Evolutionary conservation across 2,329 filamentous ascomycete species (phyloP), one percentile per base, ranked within the genome.

Genomic region (Apiospora aurea): DNA sequence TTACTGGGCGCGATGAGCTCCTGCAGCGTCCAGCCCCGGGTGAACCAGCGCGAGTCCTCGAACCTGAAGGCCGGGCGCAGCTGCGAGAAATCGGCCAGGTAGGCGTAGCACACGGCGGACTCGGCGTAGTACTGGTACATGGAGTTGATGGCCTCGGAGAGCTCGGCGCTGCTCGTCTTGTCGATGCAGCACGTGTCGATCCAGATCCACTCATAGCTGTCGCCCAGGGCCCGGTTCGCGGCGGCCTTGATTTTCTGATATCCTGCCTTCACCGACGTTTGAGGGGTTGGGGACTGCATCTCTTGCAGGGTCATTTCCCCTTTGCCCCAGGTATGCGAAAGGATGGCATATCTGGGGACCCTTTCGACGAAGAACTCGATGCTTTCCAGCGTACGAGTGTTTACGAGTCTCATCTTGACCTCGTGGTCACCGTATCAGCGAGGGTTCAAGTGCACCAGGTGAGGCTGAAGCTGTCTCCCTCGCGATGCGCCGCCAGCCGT

Each of bases 1-100:
- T 71, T 49, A 7, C 6, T n/a, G 18, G 70, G 66, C 13, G 70
- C 70, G 44, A 71, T 71, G 1, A 71, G 29, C 61, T 49, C 46
- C 10, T 49, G 46, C 46, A 49, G 51, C 14, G 51, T 57, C 51
- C 51, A 57, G 26, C 51, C 51, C 16, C 51, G 34, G 14, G 26
- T 34, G 29, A 61, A n/a, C 53, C 53, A 61, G 16, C 29, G 53
- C 53, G 53, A 61, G 53, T 61, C 53, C 16, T 29, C 53, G 29
- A 61, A 61, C 53, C 38, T n/a, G 53, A 61, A 61, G 53, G 18
- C 53, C 53, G 53, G 53, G 53, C 53, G 53, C 53, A 61, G 29
- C 29, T 61, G 53, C 16, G 53, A 61, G 29, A 61, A 68, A 8
- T 68, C 67, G 43, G 67, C 10, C 67, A 68, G 29, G 67, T 68